Evolutionary conservation across 208 protist species (phyloP).

Genomic region (Trypanosoma lewisi): DNA sequence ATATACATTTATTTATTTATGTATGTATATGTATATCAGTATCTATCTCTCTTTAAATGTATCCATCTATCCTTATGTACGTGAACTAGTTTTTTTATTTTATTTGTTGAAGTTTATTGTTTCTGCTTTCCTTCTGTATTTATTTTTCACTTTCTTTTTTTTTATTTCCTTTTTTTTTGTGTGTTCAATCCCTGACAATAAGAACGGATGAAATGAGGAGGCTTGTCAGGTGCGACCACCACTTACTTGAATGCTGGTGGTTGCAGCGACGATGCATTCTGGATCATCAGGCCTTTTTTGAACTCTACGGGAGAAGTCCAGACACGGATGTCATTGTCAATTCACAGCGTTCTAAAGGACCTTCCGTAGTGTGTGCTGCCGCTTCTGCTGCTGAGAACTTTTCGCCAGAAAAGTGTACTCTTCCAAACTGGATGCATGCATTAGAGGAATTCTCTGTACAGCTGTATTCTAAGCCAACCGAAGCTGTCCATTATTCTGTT

Average conservation of each 20-base stretch:
- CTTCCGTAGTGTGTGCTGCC: too few relatives aligned
- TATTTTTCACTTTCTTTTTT: neutral
- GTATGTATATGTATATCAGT: neutral
- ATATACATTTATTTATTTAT: slow-evolving; percentile 11
- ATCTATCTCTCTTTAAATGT: slow-evolving; percentile 5
- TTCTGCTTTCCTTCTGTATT: neutral
- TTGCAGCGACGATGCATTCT: neutral
- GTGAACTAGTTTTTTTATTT: slow-evolving; percentile 11
- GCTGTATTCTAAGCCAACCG: slow-evolving; percentile 18
- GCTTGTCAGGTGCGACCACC: neutral
- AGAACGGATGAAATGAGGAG: slow-evolving; percentile 5
- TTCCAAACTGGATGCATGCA: neutral
- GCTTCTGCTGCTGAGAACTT: neutral
- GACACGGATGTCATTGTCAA: neutral
- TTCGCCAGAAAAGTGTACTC: neutral
- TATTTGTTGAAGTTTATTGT: slow-evolving; percentile 5
- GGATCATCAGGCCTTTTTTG: slow-evolving; percentile 18
- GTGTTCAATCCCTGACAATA: neutral
- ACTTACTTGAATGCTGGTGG: neutral
- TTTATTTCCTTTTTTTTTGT: slow-evolving; percentile 12
- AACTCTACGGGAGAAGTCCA: slow-evolving; percentile 23
- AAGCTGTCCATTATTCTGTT: slow-evolving; percentile 1
- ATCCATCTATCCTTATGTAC: neutral
- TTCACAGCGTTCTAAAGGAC: neutral
- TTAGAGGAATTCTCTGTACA: slow-evolving; percentile 25